Conservation (phyloP, 2,329 filamentous ascomycete genomes). For the Sporothrix mexicana region DNA sequence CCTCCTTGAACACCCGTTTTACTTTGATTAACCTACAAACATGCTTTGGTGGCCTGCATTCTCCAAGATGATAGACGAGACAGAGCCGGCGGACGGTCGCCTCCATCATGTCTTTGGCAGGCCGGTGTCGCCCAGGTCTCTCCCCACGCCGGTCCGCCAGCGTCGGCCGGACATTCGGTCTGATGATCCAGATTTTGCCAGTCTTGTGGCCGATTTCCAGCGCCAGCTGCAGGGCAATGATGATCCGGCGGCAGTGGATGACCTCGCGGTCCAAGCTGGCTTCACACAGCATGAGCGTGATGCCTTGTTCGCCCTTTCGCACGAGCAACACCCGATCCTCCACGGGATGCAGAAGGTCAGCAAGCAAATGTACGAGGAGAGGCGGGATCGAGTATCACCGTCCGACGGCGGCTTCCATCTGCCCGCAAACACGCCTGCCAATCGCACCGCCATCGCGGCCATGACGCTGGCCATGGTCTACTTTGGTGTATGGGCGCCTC, state of each 20-base stretch:
- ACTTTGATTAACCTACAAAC: neutral
- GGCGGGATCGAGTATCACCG: neutral
- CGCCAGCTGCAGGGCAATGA: neutral
- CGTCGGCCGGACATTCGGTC: conserved; percentile 2
- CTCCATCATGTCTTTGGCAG: neutral
- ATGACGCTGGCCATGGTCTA: conserved; percentile 18
- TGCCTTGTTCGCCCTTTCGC: neutral
- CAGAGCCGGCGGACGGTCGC: neutral
- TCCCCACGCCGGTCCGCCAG: neutral
- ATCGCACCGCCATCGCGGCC: neutral
- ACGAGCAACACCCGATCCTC: neutral
- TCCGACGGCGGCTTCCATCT: neutral
- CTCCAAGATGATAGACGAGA: neutral
- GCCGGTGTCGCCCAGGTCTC: neutral
- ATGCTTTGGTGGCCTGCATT: neutral
- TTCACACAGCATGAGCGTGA: conserved; percentile 27
- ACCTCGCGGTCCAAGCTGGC: neutral
- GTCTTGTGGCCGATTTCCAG: conserved; percentile 4
- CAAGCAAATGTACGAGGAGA: neutral
- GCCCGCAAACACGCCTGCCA: neutral
- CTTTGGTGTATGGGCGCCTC: neutral
- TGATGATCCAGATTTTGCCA: conserved; percentile 15
- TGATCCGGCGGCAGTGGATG: neutral
- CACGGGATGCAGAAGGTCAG: neutral
- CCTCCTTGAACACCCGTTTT: neutral